Percentiles rank a stretch among this genome's conserved stretches.
These are phyloP conservation scores for Sporothrix brunneoviolacea DNA, from an alignment of 2,329 filamentous ascomycete species.

Conservation along the genomic window DNA sequence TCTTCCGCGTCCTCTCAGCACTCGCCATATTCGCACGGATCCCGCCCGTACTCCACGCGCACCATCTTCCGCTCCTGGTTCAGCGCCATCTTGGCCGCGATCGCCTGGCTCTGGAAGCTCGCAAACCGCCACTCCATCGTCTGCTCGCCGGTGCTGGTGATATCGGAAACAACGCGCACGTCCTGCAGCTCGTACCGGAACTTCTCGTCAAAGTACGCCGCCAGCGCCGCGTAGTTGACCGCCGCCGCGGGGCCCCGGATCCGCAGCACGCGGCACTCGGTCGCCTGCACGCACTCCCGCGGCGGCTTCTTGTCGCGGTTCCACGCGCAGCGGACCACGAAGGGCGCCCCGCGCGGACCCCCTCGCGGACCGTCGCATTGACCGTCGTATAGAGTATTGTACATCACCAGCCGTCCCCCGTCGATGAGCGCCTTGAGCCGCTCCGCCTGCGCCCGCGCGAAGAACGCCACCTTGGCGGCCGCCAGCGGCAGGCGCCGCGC, in stretches of 20 bases:
- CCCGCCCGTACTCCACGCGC: constrained; percentile 14
- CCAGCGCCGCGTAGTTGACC: constrained; percentile 13
- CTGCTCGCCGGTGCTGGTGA: neutral
- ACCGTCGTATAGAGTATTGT: neutral
- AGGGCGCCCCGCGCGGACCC: neutral
- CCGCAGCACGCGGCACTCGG: constrained; percentile 16
- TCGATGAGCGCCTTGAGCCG: constrained; percentile 10
- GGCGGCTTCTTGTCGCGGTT: constrained; percentile 19
- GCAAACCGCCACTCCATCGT: constrained; percentile 19
- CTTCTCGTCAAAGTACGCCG: constrained; percentile 14
- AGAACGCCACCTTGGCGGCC: constrained; percentile 17
- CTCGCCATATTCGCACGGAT: constrained; percentile 15
- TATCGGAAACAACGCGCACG: neutral
- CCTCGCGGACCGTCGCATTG: neutral
- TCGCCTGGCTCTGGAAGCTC: constrained; percentile 19
- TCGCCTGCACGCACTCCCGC: constrained; percentile 15
- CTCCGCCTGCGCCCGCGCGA: constrained; percentile 15
- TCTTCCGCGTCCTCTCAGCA: too few relatives aligned
- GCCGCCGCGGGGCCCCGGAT: constrained; percentile 14
- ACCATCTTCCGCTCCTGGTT: constrained; percentile 17
- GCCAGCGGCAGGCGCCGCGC: constrained; percentile 13
- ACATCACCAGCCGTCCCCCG: constrained; percentile 7
- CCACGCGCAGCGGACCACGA: constrained; percentile 11
- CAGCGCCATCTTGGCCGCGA: constrained; percentile 19
- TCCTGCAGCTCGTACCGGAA: constrained; percentile 17